Conservation (phyloP, 1,284 basidiomycete species). For the Entoloma clypeatum region DNA sequence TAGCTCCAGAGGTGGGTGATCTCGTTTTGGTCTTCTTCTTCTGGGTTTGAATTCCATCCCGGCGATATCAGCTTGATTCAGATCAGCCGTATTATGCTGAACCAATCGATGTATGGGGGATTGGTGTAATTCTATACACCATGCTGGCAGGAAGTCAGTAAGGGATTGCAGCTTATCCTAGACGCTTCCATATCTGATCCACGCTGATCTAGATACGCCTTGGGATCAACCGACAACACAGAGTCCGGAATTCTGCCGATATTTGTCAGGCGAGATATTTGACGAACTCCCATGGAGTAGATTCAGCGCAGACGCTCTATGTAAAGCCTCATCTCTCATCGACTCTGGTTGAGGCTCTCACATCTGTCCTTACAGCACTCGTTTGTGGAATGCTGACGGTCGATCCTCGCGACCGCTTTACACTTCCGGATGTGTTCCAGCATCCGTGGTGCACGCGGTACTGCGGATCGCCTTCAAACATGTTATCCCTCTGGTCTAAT, state of each 20-base stretch:
- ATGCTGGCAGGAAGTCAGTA: constrained; percentile 86
- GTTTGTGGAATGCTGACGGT: constrained; percentile 73
- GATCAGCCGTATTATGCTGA: constrained; percentile 79
- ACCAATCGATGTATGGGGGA: constrained; percentile 94
- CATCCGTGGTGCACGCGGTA: constrained; percentile 84
- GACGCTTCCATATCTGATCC: constrained; percentile 1
- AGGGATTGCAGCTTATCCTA: not conserved
- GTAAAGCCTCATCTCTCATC: constrained; percentile 37
- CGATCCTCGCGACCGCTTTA: constrained; percentile 69
- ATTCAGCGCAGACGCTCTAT: constrained; percentile 57
- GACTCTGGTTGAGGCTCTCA: not conserved
- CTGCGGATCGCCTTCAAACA: constrained; percentile 11
- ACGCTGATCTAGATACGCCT: constrained; percentile 71
- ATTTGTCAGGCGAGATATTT: constrained; percentile 74
- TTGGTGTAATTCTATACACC: constrained; percentile 95
- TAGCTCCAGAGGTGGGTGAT: constrained; percentile 80
- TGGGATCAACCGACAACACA: constrained; percentile 91
- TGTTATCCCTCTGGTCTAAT: not conserved
- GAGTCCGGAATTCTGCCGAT: constrained; percentile 79
- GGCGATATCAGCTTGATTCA: constrained; percentile 41
- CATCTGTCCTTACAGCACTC: constrained; percentile 47
- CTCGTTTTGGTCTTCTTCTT: not conserved
- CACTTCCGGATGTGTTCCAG: constrained; percentile 61
- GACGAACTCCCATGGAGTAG: constrained; percentile 80
- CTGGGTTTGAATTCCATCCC: not conserved